Evolutionary conservation across 2,329 filamentous ascomycete species (phyloP), one percentile per base, ranked within the genome.

Genomic region (Alternaria ventricosa): DNA sequence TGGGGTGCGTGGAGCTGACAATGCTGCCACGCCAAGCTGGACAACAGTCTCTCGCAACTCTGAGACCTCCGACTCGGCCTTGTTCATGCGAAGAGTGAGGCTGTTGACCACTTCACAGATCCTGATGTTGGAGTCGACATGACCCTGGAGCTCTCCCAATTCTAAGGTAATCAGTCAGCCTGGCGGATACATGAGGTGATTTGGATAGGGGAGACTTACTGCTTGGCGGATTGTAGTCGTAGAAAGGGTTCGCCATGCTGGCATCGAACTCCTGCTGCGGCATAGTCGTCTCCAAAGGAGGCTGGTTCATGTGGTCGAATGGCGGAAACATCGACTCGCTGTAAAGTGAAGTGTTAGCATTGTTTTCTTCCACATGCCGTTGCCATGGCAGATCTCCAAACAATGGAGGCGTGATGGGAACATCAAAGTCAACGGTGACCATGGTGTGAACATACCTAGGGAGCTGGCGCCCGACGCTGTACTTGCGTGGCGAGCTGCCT

Each of bases 61-160:
- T 63, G 89, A 83, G 72, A 93, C 87, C 82, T 97, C 97, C 79
- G 92, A 85, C 20, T 92, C 92, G 58, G 96, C 88, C 79, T 97
- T 97, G 69, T 97, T 87, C 91, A 98, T 96, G 65, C 95, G 94
- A 87, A 97, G 97, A 83, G 97, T 94, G 65, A 98, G 25, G 1
- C 41, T 15, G 3, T 54, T 44, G 5, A 58, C 2, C 12, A 49
- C 18, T 4, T 41, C 12, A 1, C 50, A 5, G 2, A 58, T 45
- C 7, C 18, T 28, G 5, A n/a, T 13, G 12, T 45, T 60, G 43
- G 63, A 54, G 12, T 11, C 45, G 6, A 54, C 36, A 9, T 63
- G 33, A 25, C 65, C 56, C 18, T 33, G 4, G 2, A 65, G 20
- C 18, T 57, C 49, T 2, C 10, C 49, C 8, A 33, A 53, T 3